A percentile compares a stretch with the other conserved stretches of the same genome.
phyloP scores from a whole-genome alignment of 768 basidiomycete genomes.

The Termitomyces sp. region DNA sequence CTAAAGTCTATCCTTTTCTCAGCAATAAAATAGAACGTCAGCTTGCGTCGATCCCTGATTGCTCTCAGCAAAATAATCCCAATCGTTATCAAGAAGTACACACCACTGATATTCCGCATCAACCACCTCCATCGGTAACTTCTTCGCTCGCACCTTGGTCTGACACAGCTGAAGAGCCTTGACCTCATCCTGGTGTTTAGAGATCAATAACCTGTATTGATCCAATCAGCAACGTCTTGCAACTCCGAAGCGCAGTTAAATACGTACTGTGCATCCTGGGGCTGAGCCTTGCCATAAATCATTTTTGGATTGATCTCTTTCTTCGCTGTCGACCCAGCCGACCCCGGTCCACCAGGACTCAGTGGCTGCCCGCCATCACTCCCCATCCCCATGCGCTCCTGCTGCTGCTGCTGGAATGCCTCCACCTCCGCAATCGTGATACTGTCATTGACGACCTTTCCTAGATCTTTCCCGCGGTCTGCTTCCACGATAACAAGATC shows the following conservation, averaged over 20 bases:
- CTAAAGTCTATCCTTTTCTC: slow-evolving; percentile 96
- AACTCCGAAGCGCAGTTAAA: background rate
- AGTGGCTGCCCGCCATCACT: slow-evolving; percentile 26
- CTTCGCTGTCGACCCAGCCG: slow-evolving; percentile 30
- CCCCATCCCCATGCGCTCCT: slow-evolving; percentile 39
- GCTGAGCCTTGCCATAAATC: slow-evolving; percentile 86
- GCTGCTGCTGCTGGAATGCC: slow-evolving; percentile 81
- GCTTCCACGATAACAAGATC: slow-evolving; percentile 97
- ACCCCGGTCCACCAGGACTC: slow-evolving; percentile 22
- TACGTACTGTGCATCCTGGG: slow-evolving; percentile 71
- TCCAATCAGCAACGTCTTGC: background rate
- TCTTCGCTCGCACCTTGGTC: slow-evolving; percentile 88
- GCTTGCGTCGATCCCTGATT: slow-evolving; percentile 89
- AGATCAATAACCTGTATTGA: slow-evolving; percentile 53
- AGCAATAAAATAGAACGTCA: slow-evolving; percentile 97
- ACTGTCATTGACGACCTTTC: slow-evolving; percentile 86
- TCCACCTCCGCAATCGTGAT: slow-evolving; percentile 89
- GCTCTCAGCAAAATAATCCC: background rate
- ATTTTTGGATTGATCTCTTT: slow-evolving; percentile 97
- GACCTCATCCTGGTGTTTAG: slow-evolving; percentile 86
- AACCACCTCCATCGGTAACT: slow-evolving; percentile 96
- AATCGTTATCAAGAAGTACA: slow-evolving; percentile 18
- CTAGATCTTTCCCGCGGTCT: slow-evolving; percentile 89
- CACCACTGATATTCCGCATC: slow-evolving; percentile 99
- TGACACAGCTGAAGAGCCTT: slow-evolving; percentile 91